Percentiles rank a stretch among this genome's conserved stretches.
phyloP scores from a whole-genome alignment of 257 asterid species.

The Fraxinus anomala region DNA sequence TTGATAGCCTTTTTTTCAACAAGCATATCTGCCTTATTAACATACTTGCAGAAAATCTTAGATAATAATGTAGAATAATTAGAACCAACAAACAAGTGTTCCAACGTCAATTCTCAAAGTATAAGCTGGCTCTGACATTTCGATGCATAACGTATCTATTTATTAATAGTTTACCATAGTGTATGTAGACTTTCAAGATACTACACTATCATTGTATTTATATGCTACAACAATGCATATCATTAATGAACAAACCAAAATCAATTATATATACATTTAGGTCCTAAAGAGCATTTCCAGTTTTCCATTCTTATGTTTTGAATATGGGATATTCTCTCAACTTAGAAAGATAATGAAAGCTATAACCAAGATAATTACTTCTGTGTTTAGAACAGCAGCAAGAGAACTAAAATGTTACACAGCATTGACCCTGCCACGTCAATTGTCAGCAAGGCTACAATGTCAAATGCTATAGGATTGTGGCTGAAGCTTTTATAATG shows the following conservation, averaged over 20 bases:
- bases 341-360: neutral
- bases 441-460: neutral
- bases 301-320: neutral
- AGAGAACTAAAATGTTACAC: neutral
- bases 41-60: neutral
- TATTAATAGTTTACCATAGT: neutral
- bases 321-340: neutral
- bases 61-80: neutral
- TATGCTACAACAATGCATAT: neutral
- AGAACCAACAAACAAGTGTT: neutral
- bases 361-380: neutral
- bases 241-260: neutral
- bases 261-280: neutral
- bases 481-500: neutral
- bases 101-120: neutral
- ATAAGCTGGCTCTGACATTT: neutral
- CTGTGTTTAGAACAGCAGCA: neutral
- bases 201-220: neutral
- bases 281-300: neutral
- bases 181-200: neutral
- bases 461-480: neutral
- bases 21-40: neutral
- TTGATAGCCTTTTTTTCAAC: neutral
- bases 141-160: neutral
- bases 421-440: neutral